Evolutionary conservation across 1,139 yeast species (phyloP), one percentile per base, ranked within the genome.

Genomic region (Debaryomyces singareniensis): DNA sequence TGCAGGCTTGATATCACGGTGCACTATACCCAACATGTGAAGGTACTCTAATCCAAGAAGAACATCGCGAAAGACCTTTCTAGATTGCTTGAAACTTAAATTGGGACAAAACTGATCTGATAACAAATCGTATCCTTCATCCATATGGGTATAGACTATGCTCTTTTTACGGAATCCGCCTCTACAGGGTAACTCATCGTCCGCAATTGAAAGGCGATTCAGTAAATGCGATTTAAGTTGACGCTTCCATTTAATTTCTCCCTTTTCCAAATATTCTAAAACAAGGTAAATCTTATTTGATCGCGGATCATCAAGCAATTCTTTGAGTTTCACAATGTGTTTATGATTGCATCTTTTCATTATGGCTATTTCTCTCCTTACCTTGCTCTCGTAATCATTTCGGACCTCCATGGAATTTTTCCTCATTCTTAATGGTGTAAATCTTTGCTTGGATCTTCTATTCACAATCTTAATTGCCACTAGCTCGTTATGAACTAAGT

Each of bases 1-100:
- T 2, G 98, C 96, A 1, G 99, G 99, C 52, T 93, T 93, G 36
- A 93, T 91, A 55, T 93, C 99, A 36, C 99, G 73, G 55, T 93
- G 99, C 13, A 93, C 85, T 33, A 93, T 86, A 4, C 96, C 96
- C 53, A 87, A 95, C 45, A 78, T 68, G 58, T 93, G 98, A 40
- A 93, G 59, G 54, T 93, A 93, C 53, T 93, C 98, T 29, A 93
- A 64, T 0, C 98, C 99, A 20, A 84, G 63, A 4, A 89, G 68
- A 9, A 89, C 95, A 44, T 93, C 96, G 38, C 96, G 68, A 45
- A 91, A 81, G 20, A 82, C 75, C 37, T 69, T 68, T 37, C 93
- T 70, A 0, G 89, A 71, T 45, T 81, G 76, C 34, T 69, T 71
- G 35, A 82, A 72, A 2, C 80, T 62, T 42, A 86, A 62, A 35